Percentiles rank a stretch among this genome's conserved stretches.
Evolutionary conservation across 1,284 basidiomycete genomes (phyloP).

Genomic region (Tetrapyrgos nigripes): DNA sequence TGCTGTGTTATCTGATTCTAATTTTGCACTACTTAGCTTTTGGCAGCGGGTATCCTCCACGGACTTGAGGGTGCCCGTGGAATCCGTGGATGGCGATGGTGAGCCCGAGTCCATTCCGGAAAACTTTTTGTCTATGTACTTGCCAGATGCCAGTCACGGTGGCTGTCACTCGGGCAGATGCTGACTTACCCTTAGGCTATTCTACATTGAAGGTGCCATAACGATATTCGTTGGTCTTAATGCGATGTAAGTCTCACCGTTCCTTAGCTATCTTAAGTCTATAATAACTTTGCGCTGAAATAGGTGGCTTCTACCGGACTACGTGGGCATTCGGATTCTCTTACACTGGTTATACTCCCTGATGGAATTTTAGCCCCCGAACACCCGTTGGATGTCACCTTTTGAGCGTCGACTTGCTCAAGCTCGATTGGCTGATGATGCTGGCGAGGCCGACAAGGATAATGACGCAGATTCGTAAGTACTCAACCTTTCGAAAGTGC

Average conservation of each 20-base stretch:
- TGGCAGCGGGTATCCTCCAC: slow-evolving; percentile 73
- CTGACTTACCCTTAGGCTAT: slow-evolving; percentile 47
- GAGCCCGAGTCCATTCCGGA: too few relatives aligned
- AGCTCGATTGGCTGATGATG: slow-evolving; percentile 76
- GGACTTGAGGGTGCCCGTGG: slow-evolving; percentile 73
- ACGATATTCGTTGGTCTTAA: slow-evolving; percentile 62
- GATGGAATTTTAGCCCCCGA: slow-evolving; percentile 53
- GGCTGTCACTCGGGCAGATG: neutral
- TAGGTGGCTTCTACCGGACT: slow-evolving; percentile 63
- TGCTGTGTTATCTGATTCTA: too few relatives aligned
- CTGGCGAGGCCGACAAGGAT: slow-evolving; percentile 74
- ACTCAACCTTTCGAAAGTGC: neutral
- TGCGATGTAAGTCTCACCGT: slow-evolving; percentile 51
- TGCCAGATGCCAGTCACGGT: neutral
- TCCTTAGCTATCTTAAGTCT: neutral
- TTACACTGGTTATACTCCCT: neutral
- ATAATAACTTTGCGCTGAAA: slow-evolving; percentile 4
- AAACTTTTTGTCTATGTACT: neutral
- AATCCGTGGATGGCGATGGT: slow-evolving; percentile 78
- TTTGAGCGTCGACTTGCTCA: slow-evolving; percentile 71
- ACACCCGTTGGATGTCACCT: slow-evolving; percentile 68
- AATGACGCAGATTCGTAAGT: slow-evolving; percentile 43
- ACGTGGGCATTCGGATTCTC: slow-evolving; percentile 39
- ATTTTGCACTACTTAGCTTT: slow-evolving; percentile 48
- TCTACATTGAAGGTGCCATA: slow-evolving; percentile 66